Conservation (phyloP, 495 filamentous ascomycete genomes). For the Penicillium salamii region DNA sequence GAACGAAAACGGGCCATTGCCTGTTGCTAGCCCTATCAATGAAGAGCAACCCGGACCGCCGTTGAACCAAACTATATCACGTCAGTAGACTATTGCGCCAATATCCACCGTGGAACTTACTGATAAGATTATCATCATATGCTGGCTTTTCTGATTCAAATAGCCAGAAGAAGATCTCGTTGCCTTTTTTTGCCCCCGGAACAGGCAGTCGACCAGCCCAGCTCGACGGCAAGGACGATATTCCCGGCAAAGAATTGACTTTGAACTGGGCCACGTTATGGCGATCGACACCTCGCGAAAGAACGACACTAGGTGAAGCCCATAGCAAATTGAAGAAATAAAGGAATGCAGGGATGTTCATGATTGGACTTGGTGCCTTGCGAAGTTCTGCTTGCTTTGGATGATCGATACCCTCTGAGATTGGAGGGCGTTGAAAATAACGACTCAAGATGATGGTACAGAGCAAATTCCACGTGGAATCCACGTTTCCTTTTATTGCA, state of each 20-base stretch:
- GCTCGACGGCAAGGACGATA: constrained; percentile 29
- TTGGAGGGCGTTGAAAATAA: background rate
- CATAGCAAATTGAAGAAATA: constrained; percentile 22
- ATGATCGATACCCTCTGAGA: background rate
- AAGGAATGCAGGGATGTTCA: constrained; percentile 20
- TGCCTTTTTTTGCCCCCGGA: constrained; percentile 26
- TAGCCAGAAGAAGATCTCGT: constrained; percentile 43
- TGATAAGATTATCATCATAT: constrained; percentile 38
- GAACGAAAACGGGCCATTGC: constrained; percentile 31
- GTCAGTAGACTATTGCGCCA: background rate
- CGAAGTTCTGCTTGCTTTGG: background rate
- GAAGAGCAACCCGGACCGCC: constrained; percentile 69
- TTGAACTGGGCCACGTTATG: constrained; percentile 21
- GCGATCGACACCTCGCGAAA: background rate
- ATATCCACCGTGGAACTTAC: constrained; percentile 13
- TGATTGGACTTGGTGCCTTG: background rate
- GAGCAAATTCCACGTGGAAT: background rate
- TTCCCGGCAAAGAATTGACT: constrained; percentile 29
- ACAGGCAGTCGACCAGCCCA: constrained; percentile 43
- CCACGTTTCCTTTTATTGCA: constrained; percentile 3
- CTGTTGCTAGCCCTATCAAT: constrained; percentile 55
- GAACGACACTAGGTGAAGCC: constrained; percentile 8
- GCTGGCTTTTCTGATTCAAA: constrained; percentile 31
- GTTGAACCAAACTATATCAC: constrained; percentile 58
- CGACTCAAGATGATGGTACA: background rate